A percentile compares a stretch with the other conserved stretches of the same genome.
Conservation (phyloP, 192 early-diverging fungal genomes). For the Coemansia sp. region DNA sequence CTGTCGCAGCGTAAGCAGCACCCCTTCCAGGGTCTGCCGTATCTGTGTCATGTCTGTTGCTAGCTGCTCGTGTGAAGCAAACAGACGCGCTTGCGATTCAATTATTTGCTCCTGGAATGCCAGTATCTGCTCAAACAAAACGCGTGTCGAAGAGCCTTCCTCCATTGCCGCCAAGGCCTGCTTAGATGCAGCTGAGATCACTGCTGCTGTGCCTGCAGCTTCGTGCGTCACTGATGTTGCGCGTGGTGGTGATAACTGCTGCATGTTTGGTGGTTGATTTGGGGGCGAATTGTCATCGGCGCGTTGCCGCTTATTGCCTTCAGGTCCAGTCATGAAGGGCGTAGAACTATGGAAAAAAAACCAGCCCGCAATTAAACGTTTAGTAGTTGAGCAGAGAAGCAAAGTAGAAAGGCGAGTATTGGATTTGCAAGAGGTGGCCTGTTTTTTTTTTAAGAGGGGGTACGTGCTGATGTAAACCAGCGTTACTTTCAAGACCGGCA, state of each 20-base stretch:
- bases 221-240: conserved; percentile 1
- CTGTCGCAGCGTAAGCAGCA: conserved; percentile 23
- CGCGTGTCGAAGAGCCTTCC: conserved; percentile 4
- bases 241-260: conserved; percentile 1
- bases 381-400: too few relatives aligned
- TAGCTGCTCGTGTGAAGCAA: conserved; percentile 41
- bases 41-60: conserved; percentile 37
- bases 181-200: not conserved
- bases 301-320: conserved; percentile 48
- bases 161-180: not conserved
- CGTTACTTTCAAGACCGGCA: too few relatives aligned
- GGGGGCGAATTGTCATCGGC: conserved; percentile 29
- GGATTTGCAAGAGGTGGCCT: too few relatives aligned
- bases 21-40: conserved; percentile 27
- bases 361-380: too few relatives aligned
- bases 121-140: conserved; percentile 13
- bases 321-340: conserved; percentile 32
- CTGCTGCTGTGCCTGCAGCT: not conserved
- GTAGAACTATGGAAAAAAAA: too few relatives aligned
- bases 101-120: too few relatives aligned
- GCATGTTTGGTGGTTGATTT: conserved; percentile 1
- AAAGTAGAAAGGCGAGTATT: too few relatives aligned
- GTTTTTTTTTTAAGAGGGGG: too few relatives aligned
- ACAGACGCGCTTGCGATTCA: conserved; percentile 1
- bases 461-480: too few relatives aligned